Percentiles rank a stretch among this genome's conserved stretches.
Evolutionary conservation across 2,329 filamentous ascomycete genomes (phyloP).

Genomic region (Pseudogymnoascus verrucosus): DNA sequence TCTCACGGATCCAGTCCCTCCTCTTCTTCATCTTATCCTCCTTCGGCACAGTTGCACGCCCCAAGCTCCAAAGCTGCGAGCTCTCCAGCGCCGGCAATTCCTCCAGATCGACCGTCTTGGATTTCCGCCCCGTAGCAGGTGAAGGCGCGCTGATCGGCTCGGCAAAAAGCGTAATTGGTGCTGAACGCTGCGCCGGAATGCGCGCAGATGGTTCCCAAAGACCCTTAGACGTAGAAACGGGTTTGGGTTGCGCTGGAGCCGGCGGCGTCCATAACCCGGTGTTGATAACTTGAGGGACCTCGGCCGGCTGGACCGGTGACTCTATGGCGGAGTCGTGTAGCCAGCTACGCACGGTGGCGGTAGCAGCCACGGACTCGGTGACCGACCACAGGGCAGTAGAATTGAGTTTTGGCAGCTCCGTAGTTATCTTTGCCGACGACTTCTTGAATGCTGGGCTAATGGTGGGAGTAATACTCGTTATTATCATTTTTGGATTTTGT

Average conservation of each 20-base stretch:
- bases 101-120: background rate
- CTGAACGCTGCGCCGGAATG: background rate
- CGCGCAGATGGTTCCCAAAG: background rate
- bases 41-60: background rate
- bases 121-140: background rate
- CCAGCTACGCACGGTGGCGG: background rate
- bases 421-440: background rate
- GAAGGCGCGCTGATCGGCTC: background rate
- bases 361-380: background rate
- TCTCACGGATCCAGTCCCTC: background rate
- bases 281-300: background rate
- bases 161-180: background rate
- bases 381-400: background rate
- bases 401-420: background rate
- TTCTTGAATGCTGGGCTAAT: conserved; percentile 3
- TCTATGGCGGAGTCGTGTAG: background rate
- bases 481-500: background rate
- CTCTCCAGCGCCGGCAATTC: background rate
- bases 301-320: background rate
- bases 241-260: background rate
- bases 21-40: background rate
- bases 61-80: background rate
- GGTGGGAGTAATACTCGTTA: background rate
- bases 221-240: background rate
- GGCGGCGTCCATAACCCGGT: conserved; percentile 2